Percentiles rank a stretch among this genome's conserved stretches.
Evolutionary conservation across 768 basidiomycete species (phyloP).

Genomic region (Phlebiopsis gigantea): DNA sequence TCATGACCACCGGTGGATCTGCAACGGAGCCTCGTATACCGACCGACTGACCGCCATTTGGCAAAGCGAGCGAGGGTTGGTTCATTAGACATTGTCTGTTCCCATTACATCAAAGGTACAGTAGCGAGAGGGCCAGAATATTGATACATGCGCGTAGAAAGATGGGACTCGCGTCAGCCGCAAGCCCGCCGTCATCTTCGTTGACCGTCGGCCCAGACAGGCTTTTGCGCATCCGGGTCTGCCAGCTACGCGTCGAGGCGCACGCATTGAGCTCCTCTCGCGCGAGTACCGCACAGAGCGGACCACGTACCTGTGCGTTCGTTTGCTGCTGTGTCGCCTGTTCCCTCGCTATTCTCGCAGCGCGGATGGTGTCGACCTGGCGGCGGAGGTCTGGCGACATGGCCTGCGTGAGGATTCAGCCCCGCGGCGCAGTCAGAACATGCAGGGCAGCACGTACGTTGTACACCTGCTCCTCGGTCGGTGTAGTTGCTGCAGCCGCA

Average conservation of each 20-base stretch:
- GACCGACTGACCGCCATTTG: no score
- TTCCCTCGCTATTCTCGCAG: constrained; percentile 28
- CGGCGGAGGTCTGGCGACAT: constrained; percentile 33
- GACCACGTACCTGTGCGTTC: constrained; percentile 23
- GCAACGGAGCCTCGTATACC: no score
- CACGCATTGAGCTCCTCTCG: neutral
- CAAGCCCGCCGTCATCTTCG: neutral
- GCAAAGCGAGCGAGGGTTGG: neutral
- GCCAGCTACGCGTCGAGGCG: constrained; percentile 17
- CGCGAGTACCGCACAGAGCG: neutral
- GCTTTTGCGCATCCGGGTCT: constrained; percentile 32
- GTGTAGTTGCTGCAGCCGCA: constrained; percentile 22
- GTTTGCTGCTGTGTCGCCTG: constrained; percentile 25
- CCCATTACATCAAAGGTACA: neutral
- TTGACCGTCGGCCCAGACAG: constrained; percentile 28
- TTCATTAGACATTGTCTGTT: neutral
- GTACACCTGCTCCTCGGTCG: constrained; percentile 31
- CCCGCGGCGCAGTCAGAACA: neutral
- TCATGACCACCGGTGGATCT: no score
- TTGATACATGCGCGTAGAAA: neutral
- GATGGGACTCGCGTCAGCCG: neutral
- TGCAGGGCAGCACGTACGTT: constrained; percentile 20
- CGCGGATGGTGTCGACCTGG: constrained; percentile 33
- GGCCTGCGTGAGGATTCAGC: constrained; percentile 19
- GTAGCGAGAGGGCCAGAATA: neutral